Evolutionary conservation across 2,329 filamentous ascomycete genomes (phyloP).

Genomic region (Colletotrichum falcatum): DNA sequence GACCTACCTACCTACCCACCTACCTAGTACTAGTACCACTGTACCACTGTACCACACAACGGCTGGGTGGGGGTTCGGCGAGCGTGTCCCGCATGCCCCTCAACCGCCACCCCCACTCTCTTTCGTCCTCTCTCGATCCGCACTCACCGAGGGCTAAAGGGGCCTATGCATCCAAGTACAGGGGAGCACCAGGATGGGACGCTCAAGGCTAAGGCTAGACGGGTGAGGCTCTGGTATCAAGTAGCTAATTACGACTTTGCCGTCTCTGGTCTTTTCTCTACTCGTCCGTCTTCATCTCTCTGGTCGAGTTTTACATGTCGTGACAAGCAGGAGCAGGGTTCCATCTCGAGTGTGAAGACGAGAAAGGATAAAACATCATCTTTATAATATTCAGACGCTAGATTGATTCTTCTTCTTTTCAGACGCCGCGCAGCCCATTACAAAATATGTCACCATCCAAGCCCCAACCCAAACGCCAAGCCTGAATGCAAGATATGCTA

Average conservation of each 20-base stretch:
- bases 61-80: too few species aligned
- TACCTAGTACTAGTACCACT: too few species aligned
- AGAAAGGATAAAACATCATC: not conserved
- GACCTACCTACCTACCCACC: not conserved
- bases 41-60: too few species aligned
- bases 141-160: too few species aligned
- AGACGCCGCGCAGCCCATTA: constrained; percentile 31
- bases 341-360: not conserved
- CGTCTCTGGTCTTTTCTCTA: not conserved
- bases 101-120: not conserved
- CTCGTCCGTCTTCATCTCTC: not conserved
- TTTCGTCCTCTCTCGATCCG: not conserved
- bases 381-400: constrained; percentile 13
- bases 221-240: not conserved
- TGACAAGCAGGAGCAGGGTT: not conserved
- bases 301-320: not conserved
- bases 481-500: constrained; percentile 30
- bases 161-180: too few species aligned
- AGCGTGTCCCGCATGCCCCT: constrained; percentile 12
- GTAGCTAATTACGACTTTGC: not conserved
- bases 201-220: too few species aligned
- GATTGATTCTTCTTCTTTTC: constrained; percentile 25
- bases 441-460: constrained; percentile 10
- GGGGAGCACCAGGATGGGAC: not conserved
- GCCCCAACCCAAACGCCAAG: constrained; percentile 34